Evolutionary conservation across 2,329 filamentous ascomycete genomes (phyloP), one percentile per base, ranked within the genome.

Genomic region (Ascomycota sp.): DNA sequence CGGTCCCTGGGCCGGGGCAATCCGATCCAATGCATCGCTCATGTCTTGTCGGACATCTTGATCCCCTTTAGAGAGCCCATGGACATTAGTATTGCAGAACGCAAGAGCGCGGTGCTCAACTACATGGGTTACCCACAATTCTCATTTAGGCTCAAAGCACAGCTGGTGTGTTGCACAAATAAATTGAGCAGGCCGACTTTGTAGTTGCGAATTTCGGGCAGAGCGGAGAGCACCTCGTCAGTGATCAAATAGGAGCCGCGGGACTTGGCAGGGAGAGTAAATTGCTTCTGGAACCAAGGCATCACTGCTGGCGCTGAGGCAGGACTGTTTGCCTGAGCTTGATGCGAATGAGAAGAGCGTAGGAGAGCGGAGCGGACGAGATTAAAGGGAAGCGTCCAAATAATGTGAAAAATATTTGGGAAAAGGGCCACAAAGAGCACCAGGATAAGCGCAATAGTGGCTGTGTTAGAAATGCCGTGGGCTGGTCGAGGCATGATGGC

Each of bases 91-190:
- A 21, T 21, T 21, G 16, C 3, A 3, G 16, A 21, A 21, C 3
- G 3, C 16, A 21, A 21, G 16, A 21, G 16, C 16, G 16, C 16
- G 16, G 16, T 21, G 16, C 16, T 21, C 16, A 5, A 21, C 16
- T 21, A 21, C 16, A 21, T 21, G 27, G 55, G 21, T 29, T 27
- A 29, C 51, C 33, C 40, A 56, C 68, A 76, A 58, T 95, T 95
- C 66, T 98, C 89, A 51, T 98, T 98, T 46, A 98, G 59, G 38
- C 72, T 80, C 35, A 98, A 64, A 9, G 79, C 89, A 56, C 83
- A 92, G 47, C 73, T 82, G 6, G 89, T 98, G 58, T 98, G 89
- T 58, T 98, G 86, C 35, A 95, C 66, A 54, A 95, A 98, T 32
- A 98, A 65, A 52, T 92, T 74, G 40, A 95, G 59, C 39, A 92